Evolutionary conservation across 441 rosid species (phyloP), one percentile per base, ranked within the genome.

Genomic region (Gossypium laxum): DNA sequence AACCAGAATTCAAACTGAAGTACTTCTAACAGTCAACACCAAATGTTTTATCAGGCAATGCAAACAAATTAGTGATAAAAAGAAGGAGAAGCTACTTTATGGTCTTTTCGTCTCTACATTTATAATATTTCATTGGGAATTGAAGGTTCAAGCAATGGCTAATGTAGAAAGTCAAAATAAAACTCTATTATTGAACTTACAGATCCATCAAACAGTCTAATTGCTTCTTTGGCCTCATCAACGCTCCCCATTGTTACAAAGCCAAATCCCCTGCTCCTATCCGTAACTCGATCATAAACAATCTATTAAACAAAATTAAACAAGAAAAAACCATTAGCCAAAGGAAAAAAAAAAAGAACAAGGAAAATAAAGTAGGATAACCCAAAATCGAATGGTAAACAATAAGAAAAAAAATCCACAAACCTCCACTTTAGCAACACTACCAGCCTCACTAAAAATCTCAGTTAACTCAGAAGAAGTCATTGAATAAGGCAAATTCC

Each of bases 231-330:
- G 64, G 97, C 98, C 80, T 91, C 93, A 62, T 90, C 89, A 43
- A 81, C 74, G 75, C 77, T 86, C 64, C 62, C 90, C 98, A 93
- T 89, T 2, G 93, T 83, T 6, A 91, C 91, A 76, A 93, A 91
- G 7, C 84, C 97, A 76, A 93, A 93, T 5, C 96, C 98, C 74
- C 98, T 90, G 91, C 98, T 91, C 84, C 97, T 86, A 72, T 90
- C 93, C 2, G 93, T 91, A 8, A 85, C 90, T 75, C 91, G 83
- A 81, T 90, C 89, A 65, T 88, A 86, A 7, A 91, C 91, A 79
- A 90, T 84, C 98, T 93, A 70, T 47, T 22, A 63, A 67, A 41
- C 26, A 74, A 12, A 62, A 45, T 71, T 43, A 57, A 48, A 57
- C 15, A 72, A 15, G 59, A 50, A 8, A 57, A 50, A 1, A 0